Evolutionary conservation across 805 yeast species (phyloP).

Genomic region (Metschnikowia gelsemii): DNA sequence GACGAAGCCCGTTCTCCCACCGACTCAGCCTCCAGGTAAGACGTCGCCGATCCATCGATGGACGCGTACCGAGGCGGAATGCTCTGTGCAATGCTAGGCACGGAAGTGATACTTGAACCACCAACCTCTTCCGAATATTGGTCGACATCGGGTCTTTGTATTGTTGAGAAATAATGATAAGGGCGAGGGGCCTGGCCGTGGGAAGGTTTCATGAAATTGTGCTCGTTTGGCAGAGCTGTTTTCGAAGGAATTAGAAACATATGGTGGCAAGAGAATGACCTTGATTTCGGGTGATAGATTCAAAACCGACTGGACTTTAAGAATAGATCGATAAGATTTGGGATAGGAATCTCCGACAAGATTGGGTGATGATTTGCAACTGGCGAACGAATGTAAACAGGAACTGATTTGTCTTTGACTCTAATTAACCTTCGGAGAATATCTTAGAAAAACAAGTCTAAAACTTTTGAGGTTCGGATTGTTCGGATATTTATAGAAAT

Average conservation of each 20-base stretch:
- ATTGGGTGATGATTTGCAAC: no score
- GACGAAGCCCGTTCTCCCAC: not conserved
- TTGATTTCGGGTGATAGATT: not conserved
- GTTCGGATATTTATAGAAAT: not conserved
- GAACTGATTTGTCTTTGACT: no score
- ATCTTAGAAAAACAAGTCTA: not conserved
- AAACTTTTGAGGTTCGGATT: not conserved
- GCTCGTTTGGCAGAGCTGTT: constrained; percentile 2
- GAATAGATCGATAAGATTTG: no score
- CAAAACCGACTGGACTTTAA: not conserved
- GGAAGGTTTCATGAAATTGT: constrained; percentile 1
- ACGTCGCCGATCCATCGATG: not conserved
- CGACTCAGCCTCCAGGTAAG: not conserved
- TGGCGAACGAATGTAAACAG: no score
- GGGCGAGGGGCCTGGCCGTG: not conserved
- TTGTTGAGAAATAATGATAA: not conserved
- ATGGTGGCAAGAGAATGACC: no score
- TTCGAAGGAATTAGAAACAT: constrained; percentile 1
- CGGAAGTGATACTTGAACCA: not conserved
- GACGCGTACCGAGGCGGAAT: not conserved
- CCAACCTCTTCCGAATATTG: not conserved
- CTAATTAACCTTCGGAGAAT: not conserved
- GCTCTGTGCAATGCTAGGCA: not conserved
- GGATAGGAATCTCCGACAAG: no score
- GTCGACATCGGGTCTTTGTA: not conserved